Base-by-base conservation (phyloP, 208 protist species). In the Trichomonas vaginalis region DNA sequence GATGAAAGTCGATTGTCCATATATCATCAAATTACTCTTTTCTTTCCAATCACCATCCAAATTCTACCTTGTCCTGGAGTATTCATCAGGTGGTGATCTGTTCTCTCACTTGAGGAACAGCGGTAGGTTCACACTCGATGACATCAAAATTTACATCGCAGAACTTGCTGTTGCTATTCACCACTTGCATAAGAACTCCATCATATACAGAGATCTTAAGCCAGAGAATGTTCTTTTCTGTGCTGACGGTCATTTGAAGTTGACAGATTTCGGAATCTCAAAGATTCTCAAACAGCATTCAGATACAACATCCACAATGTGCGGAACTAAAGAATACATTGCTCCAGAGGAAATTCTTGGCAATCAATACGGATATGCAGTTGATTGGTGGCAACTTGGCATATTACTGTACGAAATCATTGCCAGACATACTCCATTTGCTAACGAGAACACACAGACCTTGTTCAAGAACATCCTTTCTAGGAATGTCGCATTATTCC, bases 41-140 rank as follows among this genome's bases (percentile, higher is more conserved):
- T 96, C 97, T 40, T 98, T 98, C 88, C 96, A 97, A 95, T 97
- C 97, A 21, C 95, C 21, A 40, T 87, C 96, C 37, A 97, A 97
- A 92, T 96, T 98, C n/a, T 97, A 97, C 86, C 95, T 98, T n/a
- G 95, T 97, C 51, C 83, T 98, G 45, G 97, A 97, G 79, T 97
- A 96, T 96, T 61, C 97, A 0, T 95, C 96, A 95, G 97, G 97
- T 51, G 97, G 97, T 45, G 97, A 98, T 95, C 96, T 98, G 32
- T 98, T 98, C 96, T 97, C 95, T 95, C 97, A 98, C 83, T 95
- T 98, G 10, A 96, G 96, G 45, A 95, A 95, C n/a, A 96, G 96
- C 47, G 70, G 95, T 82, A 46, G 49, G 49, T 32, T 95, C 14
- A 8, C 61, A 35, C 4, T 35, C 17, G 3, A n/a, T 35, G 82